A percentile compares a stretch with the other conserved stretches of the same genome.
Conservation (phyloP, 2,329 filamentous ascomycete genomes). For the Aspergillus quadricinctus region DNA sequence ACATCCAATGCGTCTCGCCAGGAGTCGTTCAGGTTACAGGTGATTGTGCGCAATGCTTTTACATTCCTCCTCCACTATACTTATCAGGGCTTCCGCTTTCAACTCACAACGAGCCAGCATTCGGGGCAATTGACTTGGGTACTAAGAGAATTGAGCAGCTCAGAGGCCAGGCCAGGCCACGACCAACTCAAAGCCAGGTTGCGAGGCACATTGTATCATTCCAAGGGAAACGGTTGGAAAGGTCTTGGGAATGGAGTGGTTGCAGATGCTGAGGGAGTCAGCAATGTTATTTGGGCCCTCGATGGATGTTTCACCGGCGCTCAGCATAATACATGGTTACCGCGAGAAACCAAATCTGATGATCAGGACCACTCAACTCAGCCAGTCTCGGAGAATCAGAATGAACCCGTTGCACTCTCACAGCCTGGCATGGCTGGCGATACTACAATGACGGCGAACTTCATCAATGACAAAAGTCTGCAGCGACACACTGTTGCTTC, state of each 20-base stretch:
- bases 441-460: background rate
- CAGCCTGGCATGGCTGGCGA: background rate
- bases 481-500: slow-evolving; percentile 2
- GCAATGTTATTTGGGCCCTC: slow-evolving; percentile 29
- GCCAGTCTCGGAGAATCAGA: background rate
- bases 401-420: background rate
- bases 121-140: slow-evolving; percentile 31
- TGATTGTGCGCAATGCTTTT: slow-evolving; percentile 34
- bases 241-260: slow-evolving; percentile 37
- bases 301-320: slow-evolving; percentile 24
- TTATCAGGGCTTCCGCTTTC: slow-evolving; percentile 28
- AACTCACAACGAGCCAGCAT: slow-evolving; percentile 24
- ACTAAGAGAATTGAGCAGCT: slow-evolving; percentile 26
- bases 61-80: slow-evolving; percentile 35
- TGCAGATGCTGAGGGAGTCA: slow-evolving; percentile 28
- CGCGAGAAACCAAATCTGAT: background rate
- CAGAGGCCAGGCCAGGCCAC: slow-evolving; percentile 11
- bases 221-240: slow-evolving; percentile 37
- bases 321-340: slow-evolving; percentile 1
- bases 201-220: slow-evolving; percentile 31
- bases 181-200: slow-evolving; percentile 21
- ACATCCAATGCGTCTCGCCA: slow-evolving; percentile 21
- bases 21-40: slow-evolving; percentile 24
- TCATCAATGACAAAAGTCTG: background rate
- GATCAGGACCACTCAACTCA: background rate